phyloP scores from a whole-genome alignment of 2,329 filamentous ascomycete genomes.

The Calonectria fujianensis region DNA sequence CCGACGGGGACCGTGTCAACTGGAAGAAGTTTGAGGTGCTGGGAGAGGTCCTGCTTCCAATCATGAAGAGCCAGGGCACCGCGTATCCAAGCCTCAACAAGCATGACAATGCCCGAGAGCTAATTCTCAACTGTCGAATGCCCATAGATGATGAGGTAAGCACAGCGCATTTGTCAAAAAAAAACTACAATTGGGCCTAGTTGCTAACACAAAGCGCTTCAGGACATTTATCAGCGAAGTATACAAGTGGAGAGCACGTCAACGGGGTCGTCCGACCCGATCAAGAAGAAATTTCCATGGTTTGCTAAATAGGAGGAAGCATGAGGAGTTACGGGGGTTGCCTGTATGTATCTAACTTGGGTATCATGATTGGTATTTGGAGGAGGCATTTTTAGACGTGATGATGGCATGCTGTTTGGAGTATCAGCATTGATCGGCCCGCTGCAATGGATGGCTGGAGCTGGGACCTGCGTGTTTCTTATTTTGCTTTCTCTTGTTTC shows the following conservation, averaged over 20 bases:
- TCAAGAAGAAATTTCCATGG: constrained; percentile 81
- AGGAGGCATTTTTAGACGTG: constrained; percentile 51
- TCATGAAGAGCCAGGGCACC: constrained; percentile 93
- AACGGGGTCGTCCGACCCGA: constrained; percentile 66
- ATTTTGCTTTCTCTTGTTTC: constrained; percentile 24
- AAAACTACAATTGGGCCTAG: not conserved
- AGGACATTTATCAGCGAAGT: constrained; percentile 80
- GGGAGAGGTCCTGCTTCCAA: constrained; percentile 90
- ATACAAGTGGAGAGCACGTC: constrained; percentile 73
- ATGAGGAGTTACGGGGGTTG: constrained; percentile 54
- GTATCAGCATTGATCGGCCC: constrained; percentile 38
- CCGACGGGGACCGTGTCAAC: constrained; percentile 85
- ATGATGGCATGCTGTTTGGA: constrained; percentile 41
- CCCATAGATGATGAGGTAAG: constrained; percentile 91
- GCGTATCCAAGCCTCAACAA: constrained; percentile 84
- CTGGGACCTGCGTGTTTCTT: constrained; percentile 37
- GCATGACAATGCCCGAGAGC: constrained; percentile 81
- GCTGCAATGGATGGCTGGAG: constrained; percentile 35
- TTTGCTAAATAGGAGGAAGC: constrained; percentile 69
- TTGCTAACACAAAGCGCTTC: constrained; percentile 51
- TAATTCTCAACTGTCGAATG: constrained; percentile 89
- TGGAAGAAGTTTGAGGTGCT: constrained; percentile 99
- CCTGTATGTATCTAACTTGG: constrained; percentile 40
- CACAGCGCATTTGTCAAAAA: constrained; percentile 37
- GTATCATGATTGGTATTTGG: constrained; percentile 38